Evolutionary conservation across 208 protist species (phyloP).

Genomic region (Acanthamoeba triangularis): DNA sequence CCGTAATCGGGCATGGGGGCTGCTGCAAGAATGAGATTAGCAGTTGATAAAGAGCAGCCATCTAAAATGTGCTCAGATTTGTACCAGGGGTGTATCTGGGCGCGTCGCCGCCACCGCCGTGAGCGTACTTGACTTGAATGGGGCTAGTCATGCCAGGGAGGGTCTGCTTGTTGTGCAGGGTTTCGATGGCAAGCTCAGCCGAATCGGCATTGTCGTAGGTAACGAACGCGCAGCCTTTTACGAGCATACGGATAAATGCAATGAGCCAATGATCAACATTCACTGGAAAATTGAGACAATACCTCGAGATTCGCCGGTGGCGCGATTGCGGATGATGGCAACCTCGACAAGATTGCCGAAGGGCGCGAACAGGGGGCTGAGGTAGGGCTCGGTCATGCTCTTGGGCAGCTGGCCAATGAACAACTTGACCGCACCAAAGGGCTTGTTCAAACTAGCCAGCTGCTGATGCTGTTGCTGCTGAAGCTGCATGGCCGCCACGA

Average conservation of each 20-base stretch:
- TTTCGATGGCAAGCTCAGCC: constrained; percentile 73
- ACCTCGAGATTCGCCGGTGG: constrained; percentile 67
- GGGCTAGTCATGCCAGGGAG: constrained; percentile 72
- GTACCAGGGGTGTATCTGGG: constrained; percentile 15
- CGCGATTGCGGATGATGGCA: constrained; percentile 71
- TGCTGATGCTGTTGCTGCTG: neutral
- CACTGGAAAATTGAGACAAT: neutral
- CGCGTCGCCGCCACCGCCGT: neutral
- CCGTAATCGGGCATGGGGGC: neutral
- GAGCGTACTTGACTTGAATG: constrained; percentile 50
- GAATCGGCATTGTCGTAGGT: constrained; percentile 56
- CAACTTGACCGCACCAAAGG: constrained; percentile 66
- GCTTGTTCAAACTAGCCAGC: neutral
- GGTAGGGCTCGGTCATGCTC: neutral
- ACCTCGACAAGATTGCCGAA: constrained; percentile 59
- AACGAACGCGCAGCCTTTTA: constrained; percentile 78
- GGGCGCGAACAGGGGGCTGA: constrained; percentile 18
- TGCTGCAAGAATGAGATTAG: neutral
- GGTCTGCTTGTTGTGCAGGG: constrained; percentile 79
- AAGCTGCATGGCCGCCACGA: neutral
- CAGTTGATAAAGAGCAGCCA: no score
- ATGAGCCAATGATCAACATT: no score
- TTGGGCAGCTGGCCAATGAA: constrained; percentile 77
- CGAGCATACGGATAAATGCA: neutral
- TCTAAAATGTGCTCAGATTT: no score